phyloP scores from a whole-genome alignment of 805 yeast species.

The Ogataea nitratoaversa region DNA sequence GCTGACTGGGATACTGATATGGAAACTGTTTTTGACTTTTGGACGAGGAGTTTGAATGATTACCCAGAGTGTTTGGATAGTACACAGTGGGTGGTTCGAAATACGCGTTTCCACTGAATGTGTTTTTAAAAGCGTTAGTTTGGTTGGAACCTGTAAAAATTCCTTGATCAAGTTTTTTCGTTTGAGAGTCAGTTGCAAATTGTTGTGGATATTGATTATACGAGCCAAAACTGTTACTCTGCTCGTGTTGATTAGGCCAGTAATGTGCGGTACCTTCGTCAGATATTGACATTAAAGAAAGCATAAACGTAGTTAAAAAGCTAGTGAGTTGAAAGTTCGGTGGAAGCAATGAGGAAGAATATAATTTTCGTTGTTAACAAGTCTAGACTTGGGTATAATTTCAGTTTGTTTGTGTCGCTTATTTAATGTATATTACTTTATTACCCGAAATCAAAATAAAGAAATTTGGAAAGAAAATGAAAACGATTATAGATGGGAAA shows the following conservation, averaged over 20 bases:
- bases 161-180: constrained; percentile 1
- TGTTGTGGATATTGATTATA: constrained; percentile 6
- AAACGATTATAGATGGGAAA: too few relatives aligned
- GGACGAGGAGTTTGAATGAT: background rate
- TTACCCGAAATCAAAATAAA: too few relatives aligned
- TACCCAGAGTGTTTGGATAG: background rate
- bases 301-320: too few relatives aligned
- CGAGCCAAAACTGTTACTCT: constrained; percentile 4
- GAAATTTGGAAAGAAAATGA: too few relatives aligned
- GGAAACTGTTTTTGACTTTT: too few relatives aligned
- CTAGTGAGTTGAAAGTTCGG: too few relatives aligned
- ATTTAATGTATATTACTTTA: too few relatives aligned
- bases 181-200: constrained; percentile 5
- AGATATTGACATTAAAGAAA: constrained; percentile 19
- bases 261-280: constrained; percentile 12
- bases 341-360: background rate
- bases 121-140: background rate
- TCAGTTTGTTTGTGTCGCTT: too few relatives aligned
- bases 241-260: constrained; percentile 14
- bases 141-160: background rate
- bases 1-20: too few relatives aligned
- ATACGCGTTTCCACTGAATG: background rate
- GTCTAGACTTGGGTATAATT: too few relatives aligned
- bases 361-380: too few relatives aligned
- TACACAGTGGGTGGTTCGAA: background rate